Evolutionary conservation across 2,329 filamentous ascomycete genomes (phyloP), one percentile per base, ranked within the genome.

Genomic region (Curvularia hawaiiensis): DNA sequence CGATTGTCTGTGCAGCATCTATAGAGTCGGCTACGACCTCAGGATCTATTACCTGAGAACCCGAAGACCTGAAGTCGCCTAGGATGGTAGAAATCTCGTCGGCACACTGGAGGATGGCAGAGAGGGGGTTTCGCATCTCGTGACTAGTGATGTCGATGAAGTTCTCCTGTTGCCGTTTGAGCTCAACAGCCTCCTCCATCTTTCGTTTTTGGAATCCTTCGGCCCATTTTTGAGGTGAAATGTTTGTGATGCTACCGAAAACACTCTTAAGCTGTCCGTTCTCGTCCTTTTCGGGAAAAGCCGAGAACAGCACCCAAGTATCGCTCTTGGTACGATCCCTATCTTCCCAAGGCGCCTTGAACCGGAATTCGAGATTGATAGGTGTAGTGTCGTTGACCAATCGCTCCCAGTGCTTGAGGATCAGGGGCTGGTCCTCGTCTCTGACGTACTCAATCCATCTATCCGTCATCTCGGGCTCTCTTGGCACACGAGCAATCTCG

Each of bases 151-250:
- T 91, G 73, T 92, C 90, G 67, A 93, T 91, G 66, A 92, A 92
- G 62, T 90, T 90, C 66, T 93, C 89, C 69, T 94, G 91, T 69
- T 90, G 88, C 5, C 88, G 82, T 74, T 95, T 95, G 59, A 92
- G 82, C 71, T 94, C 89, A 2, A 93, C 85, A 0, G 91, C 92
- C 72, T 95, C 91, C 68, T 93, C 86, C 68, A 90, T 89, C 56
- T 90, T 87, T 44, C 88, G 84, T 66, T 85, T 91, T 74, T 96
- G 90, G 33, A 92, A 86, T 46, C 88, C 87, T 74, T 96, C 91
- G 1, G 91, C 91, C 82, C 88, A 89, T 73, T 96, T 96, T 72
- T 95, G 90, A 52, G 90, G 85, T 18, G 89, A 92, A 62, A 96
- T 96, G 69, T 96, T 91, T 0, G 91, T 94, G 50, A 96, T 88